These are phyloP conservation scores for Malus hybrid DNA, from an alignment of 331 rosid genomes.

Conservation along the genomic window DNA sequence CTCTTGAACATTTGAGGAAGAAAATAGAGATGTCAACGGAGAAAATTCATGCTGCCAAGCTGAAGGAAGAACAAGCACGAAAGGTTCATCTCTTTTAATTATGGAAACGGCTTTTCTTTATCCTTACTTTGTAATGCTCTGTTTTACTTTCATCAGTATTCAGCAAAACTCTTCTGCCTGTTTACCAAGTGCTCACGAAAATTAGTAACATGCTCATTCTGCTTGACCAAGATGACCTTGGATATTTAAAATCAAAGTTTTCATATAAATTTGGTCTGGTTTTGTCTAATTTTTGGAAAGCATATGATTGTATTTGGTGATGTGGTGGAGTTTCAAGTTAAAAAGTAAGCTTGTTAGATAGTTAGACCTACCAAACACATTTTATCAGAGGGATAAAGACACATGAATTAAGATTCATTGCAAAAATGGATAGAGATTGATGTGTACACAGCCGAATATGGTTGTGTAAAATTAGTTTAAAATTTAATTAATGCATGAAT, in stretches of 20 bases:
- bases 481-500: not conserved
- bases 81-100: conserved; percentile 39
- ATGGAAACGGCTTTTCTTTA: not conserved
- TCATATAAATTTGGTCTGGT: not conserved
- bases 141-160: not conserved
- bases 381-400: not conserved
- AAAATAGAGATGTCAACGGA: conserved; percentile 77
- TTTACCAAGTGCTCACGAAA: not conserved
- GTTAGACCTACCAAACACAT: not conserved
- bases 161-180: not conserved
- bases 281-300: not conserved
- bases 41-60: conserved; percentile 64
- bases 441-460: not conserved
- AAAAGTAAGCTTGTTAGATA: not conserved
- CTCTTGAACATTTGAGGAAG: conserved; percentile 82
- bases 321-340: not conserved
- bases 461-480: not conserved
- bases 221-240: not conserved
- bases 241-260: not conserved
- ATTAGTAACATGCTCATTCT: not conserved
- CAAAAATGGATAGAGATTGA: not conserved
- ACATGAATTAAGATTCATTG: not conserved
- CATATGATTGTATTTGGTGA: not conserved
- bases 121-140: not conserved
- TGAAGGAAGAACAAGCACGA: conserved; percentile 71